Evolutionary conservation across 768 basidiomycete genomes (phyloP).

Genomic region (Mrakia blollopis): DNA sequence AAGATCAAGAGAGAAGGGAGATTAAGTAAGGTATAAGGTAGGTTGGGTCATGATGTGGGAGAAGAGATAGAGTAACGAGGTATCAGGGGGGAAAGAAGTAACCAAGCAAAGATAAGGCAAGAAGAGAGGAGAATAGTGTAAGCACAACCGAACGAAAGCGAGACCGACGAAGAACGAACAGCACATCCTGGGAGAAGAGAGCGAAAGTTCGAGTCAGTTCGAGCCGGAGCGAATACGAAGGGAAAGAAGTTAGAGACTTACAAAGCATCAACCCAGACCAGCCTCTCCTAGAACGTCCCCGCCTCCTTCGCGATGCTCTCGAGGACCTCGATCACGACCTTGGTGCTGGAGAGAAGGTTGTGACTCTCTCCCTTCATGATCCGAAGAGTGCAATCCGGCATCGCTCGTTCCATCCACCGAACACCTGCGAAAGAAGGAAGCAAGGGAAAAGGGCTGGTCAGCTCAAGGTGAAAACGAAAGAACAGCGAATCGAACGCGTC

Average conservation of each 20-base stretch:
- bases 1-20: background rate
- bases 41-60: background rate
- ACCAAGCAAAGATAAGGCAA: too few species aligned
- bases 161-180: too few species aligned
- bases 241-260: background rate
- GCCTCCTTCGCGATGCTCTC: conserved; percentile 48
- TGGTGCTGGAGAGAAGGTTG: conserved; percentile 84
- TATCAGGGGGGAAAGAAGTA: background rate
- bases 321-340: conserved; percentile 77
- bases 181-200: too few species aligned
- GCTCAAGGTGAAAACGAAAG: background rate
- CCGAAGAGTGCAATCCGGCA: conserved; percentile 72
- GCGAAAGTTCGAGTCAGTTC: too few species aligned
- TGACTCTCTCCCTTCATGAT: conserved; percentile 87
- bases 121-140: too few species aligned
- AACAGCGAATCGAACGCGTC: background rate
- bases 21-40: background rate
- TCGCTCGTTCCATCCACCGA: conserved; percentile 71
- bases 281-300: background rate
- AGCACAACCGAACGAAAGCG: too few species aligned
- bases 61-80: background rate
- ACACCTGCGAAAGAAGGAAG: conserved; percentile 46
- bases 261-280: too few species aligned
- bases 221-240: background rate
- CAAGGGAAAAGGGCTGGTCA: background rate